Evolutionary conservation across 495 filamentous ascomycete species (phyloP), one percentile per base, ranked within the genome.

Genomic region (Podospora fimiseda): DNA sequence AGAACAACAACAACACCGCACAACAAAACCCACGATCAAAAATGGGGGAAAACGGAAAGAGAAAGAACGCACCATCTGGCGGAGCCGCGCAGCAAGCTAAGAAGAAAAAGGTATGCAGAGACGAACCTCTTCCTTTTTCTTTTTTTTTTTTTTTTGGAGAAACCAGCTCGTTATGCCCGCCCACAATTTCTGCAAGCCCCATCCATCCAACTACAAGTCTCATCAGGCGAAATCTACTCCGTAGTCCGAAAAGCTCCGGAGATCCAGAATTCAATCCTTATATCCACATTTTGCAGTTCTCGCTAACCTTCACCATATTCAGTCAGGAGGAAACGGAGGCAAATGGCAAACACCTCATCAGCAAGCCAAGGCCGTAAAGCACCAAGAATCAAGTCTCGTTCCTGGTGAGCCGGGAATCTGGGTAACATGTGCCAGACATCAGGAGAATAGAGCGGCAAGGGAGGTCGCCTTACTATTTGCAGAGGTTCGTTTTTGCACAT

Each of bases 361-460:
- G 23, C 66, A 72, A 60, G 64, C 68, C 38, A 80, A 75, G 58
- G 49, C 60, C 22, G 58, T 58, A 8, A 39, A 60, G 19, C n/a
- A 65, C 8, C 59, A 59, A 40, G 58, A 66, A 39, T 65, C 64
- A 41, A 48, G 58, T 22, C 80, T 90, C 52, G 82, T 88, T 56
- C 73, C 82, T 20, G 93, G 93, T 14, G 89, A 93, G 65, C 74
- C 77, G 41, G 93, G 93, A 9, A 86, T 97, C 23, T 96, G 92
- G 79, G 81, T 86, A 21, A 95, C 94, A 1, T 96, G 90, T 63
- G 84, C 90, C 27, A 83, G 84, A 67, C 82, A 81, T 47, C 85
- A 79, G 68, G 92, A 98, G 71, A 72, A 70, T 18, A 90, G 85
- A 71, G 89, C 88, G 16, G 77, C 86, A 2, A 75, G 72, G 33